Evolutionary conservation across 257 asterid species (phyloP), one percentile per base, ranked within the genome.

Genomic region (Nemophila menziesii): DNA sequence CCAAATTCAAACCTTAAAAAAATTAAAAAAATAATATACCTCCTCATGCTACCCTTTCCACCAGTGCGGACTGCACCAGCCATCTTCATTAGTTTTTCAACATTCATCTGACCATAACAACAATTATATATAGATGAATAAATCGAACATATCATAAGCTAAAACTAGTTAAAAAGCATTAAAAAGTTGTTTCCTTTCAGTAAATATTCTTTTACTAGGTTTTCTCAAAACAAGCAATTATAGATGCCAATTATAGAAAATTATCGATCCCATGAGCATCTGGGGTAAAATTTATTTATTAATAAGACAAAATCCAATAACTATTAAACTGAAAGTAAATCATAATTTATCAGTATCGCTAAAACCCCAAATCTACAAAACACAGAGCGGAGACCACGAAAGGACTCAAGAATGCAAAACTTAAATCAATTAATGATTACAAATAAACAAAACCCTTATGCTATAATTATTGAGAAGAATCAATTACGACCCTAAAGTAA

Each of bases 51-150:
- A 48, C 92, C 92, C 68, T 80, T 80, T 12, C 92, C 92, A 52
- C 86, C 86, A 4, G 86, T 80, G 41, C 92, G 79, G 37, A 76
- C 86, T 0, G 86, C 71, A 55, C 83, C 80, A 2, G 92, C 86
- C 92, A 79, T 79, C 72, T 76, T 79, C 73, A 27, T 71, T 43
- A 79, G 70, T 70, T 79, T 76, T 66, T 79, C 86, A 60, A 73
- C 86, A 73, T 79, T 75, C 92, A 79, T 79, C 92, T 79, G 61
- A 12, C 34, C 55, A 11, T n/a, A 20, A 37, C 33, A 24, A 24
- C 33, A 9, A 24, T 7, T 2, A 29, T 29, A 5, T 7, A 29
- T 29, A 29, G 12, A 29, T 7, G 36, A 5, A 29, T 7, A 29
- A 3, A 29, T 29, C 36, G 12, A 2, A 2, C 4, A 29, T 29